A percentile compares a stretch with the other conserved stretches of the same genome.
These are phyloP conservation scores for Mycothermus thermophilus DNA, from an alignment of 495 filamentous ascomycete genomes.

Conservation along the genomic window DNA sequence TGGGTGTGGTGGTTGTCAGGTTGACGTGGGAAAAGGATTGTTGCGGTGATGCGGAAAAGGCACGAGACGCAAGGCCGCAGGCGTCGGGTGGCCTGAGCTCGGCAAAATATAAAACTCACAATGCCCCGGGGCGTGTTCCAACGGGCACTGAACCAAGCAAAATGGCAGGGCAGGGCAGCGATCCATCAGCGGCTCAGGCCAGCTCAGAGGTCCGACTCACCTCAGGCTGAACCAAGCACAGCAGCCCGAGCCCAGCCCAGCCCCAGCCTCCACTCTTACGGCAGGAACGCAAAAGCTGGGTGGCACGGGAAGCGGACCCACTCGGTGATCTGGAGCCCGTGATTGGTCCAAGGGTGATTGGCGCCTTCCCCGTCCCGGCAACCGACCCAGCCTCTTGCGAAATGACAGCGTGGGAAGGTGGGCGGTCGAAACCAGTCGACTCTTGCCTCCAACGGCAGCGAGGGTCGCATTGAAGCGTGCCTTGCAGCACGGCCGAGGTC, in stretches of 20 bases:
- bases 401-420: too few relatives aligned
- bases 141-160: slow-evolving; percentile 3
- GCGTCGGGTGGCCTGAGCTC: slow-evolving; percentile 8
- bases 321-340: not conserved
- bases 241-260: too few relatives aligned
- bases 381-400: slow-evolving; percentile 15
- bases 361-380: slow-evolving; percentile 10
- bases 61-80: slow-evolving; percentile 1
- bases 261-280: too few relatives aligned
- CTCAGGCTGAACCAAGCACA: too few relatives aligned
- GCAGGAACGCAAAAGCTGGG: slow-evolving; percentile 17
- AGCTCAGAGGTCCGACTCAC: too few relatives aligned
- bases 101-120: slow-evolving; percentile 24
- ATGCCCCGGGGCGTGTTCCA: slow-evolving; percentile 8
- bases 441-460: not conserved
- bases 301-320: slow-evolving; percentile 11
- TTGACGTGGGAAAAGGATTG: slow-evolving; percentile 9
- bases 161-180: too few relatives aligned
- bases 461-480: slow-evolving; percentile 1
- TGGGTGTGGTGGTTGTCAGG: too few relatives aligned
- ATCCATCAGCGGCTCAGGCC: too few relatives aligned
- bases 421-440: slow-evolving; percentile 11
- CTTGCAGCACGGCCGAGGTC: too few relatives aligned
- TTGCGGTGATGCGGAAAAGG: slow-evolving; percentile 13
- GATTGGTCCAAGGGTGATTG: slow-evolving; percentile 7